Evolutionary conservation across 257 asterid species (phyloP).

Genomic region (Rubia yunnanensis): DNA sequence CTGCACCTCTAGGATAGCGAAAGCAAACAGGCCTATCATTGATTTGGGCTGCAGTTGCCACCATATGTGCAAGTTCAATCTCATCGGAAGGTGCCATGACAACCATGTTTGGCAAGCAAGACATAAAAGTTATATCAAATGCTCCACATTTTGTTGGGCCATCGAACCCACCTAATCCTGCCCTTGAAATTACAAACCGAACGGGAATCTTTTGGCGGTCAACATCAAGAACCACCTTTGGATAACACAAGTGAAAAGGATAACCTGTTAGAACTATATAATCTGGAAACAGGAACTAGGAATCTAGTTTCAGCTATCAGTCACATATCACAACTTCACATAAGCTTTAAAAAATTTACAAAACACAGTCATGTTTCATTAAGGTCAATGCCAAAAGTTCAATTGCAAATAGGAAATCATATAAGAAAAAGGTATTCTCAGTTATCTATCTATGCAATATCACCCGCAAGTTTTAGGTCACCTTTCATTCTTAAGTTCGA

Average conservation of each 20-base stretch:
- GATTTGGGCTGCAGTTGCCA: slow-evolving; percentile 55
- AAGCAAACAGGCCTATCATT: slow-evolving; percentile 76
- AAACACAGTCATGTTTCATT: background rate
- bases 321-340: background rate
- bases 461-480: background rate
- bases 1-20: slow-evolving; percentile 76
- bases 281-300: background rate
- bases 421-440: background rate
- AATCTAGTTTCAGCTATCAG: background rate
- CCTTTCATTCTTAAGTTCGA: background rate
- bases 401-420: background rate
- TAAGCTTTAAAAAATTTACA: background rate
- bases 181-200: slow-evolving; percentile 66
- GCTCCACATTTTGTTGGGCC: slow-evolving; percentile 77
- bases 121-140: slow-evolving; percentile 76
- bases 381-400: background rate
- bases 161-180: slow-evolving; percentile 74
- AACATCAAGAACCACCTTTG: slow-evolving; percentile 80
- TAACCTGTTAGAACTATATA: background rate
- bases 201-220: slow-evolving; percentile 83
- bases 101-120: slow-evolving; percentile 89
- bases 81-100: slow-evolving; percentile 96
- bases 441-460: background rate
- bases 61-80: slow-evolving; percentile 72
- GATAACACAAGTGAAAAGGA: slow-evolving; percentile 4